Conservation (phyloP, 192 early-diverging fungal species). For the Gigaspora rosea region DNA sequence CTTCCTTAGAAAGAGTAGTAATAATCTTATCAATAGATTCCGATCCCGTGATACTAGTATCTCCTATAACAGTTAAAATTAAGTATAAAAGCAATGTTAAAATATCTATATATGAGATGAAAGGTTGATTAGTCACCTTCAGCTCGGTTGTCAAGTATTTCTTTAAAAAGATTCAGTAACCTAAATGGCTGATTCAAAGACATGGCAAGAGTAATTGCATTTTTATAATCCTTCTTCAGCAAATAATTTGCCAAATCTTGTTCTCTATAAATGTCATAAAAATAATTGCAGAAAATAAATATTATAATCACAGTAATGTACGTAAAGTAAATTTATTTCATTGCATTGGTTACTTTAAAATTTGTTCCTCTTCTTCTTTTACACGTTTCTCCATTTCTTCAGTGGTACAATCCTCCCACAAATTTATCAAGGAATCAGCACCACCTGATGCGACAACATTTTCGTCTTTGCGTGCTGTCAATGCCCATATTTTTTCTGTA, state of each 20-base stretch:
- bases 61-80: conserved; percentile 31
- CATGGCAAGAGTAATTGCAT: conserved; percentile 87
- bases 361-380: conserved; percentile 68
- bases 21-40: conserved; percentile 72
- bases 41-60: conserved; percentile 61
- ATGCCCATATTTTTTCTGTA: conserved; percentile 94
- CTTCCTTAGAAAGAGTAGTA: conserved; percentile 57
- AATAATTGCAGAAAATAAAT: conserved; percentile 12
- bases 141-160: conserved; percentile 55
- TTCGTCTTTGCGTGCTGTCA: conserved; percentile 74
- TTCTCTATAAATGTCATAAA: conserved; percentile 56
- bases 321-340: neutral
- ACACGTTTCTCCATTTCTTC: conserved; percentile 79
- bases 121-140: conserved; percentile 28
- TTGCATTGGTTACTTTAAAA: conserved; percentile 58
- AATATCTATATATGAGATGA: neutral
- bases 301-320: neutral
- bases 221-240: conserved; percentile 85
- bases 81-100: neutral
- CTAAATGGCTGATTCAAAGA: conserved; percentile 88
- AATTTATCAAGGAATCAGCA: conserved; percentile 84
- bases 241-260: conserved; percentile 91
- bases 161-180: conserved; percentile 72
- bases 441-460: conserved; percentile 82
- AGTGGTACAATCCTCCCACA: conserved; percentile 93